These are phyloP conservation scores for Rhododendron vialii DNA, from an alignment of 148 eudicot genomes.

Conservation along the genomic window DNA sequence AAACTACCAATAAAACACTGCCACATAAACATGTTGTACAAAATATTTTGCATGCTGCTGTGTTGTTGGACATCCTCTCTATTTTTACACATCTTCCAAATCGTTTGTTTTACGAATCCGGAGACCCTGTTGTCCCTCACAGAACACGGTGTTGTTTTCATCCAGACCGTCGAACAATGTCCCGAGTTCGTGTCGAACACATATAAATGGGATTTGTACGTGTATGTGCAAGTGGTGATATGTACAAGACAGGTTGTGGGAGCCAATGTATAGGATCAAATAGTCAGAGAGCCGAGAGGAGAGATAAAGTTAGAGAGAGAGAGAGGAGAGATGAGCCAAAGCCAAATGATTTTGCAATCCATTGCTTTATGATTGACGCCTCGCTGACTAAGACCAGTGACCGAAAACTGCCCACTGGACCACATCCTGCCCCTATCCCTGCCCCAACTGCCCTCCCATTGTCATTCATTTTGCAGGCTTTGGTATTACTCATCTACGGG, in stretches of 20 bases:
- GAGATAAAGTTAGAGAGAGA: background rate
- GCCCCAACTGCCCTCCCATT: background rate
- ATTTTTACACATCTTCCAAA: too few species aligned
- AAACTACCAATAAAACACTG: too few species aligned
- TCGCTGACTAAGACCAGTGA: slow-evolving; percentile 32
- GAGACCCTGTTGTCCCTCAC: too few species aligned
- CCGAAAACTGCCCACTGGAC: background rate
- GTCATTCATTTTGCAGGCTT: slow-evolving; percentile 24
- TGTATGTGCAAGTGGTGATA: background rate
- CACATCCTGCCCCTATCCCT: background rate
- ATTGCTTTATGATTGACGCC: slow-evolving; percentile 78
- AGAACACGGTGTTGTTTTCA: too few species aligned
- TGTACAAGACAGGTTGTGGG: background rate
- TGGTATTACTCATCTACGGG: background rate
- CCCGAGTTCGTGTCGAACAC: background rate
- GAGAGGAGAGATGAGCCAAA: background rate
- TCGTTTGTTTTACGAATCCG: too few species aligned
- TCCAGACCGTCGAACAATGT: too few species aligned
- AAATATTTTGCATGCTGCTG: too few species aligned
- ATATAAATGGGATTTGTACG: background rate
- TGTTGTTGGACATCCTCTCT: too few species aligned
- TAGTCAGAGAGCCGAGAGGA: too few species aligned
- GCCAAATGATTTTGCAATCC: slow-evolving; percentile 78
- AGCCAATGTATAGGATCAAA: background rate
- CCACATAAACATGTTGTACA: too few species aligned